These are phyloP conservation scores for Fonsecaea monophora DNA, from an alignment of 2,329 filamentous ascomycete species.

Conservation along the genomic window DNA sequence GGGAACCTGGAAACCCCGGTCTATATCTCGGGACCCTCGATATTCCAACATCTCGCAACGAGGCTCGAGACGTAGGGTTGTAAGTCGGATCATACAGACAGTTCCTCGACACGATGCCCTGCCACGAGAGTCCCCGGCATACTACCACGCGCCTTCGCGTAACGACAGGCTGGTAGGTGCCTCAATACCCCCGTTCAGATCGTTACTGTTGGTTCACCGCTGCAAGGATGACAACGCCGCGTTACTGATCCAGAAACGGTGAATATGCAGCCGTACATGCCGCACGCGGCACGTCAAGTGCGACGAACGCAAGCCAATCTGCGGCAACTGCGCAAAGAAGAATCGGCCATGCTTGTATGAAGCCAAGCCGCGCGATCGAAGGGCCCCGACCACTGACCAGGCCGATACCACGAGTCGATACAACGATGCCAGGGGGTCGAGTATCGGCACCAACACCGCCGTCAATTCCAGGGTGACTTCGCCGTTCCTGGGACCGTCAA, in stretches of 20 bases:
- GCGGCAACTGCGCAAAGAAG: conserved; percentile 11
- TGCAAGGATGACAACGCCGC: neutral
- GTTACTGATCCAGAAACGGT: neutral
- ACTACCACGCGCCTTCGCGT: neutral
- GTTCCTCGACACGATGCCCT: neutral
- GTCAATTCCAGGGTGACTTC: neutral
- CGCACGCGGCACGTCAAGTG: conserved; percentile 7
- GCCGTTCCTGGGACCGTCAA: neutral
- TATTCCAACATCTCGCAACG: neutral
- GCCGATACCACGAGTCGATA: neutral
- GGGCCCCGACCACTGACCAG: neutral
- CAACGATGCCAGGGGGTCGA: neutral
- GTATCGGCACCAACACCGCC: neutral
- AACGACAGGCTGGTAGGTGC: neutral
- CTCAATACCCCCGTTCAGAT: neutral
- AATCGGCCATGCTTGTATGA: conserved; percentile 10
- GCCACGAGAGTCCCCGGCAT: neutral
- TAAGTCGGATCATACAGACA: neutral
- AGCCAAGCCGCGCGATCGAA: neutral
- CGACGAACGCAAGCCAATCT: conserved; percentile 9
- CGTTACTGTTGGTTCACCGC: neutral
- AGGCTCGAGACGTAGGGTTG: neutral
- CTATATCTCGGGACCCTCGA: neutral
- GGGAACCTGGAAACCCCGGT: neutral
- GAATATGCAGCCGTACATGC: conserved; percentile 8